Evolutionary conservation across 495 filamentous ascomycete species (phyloP).

Genomic region (Neurospora sp.): DNA sequence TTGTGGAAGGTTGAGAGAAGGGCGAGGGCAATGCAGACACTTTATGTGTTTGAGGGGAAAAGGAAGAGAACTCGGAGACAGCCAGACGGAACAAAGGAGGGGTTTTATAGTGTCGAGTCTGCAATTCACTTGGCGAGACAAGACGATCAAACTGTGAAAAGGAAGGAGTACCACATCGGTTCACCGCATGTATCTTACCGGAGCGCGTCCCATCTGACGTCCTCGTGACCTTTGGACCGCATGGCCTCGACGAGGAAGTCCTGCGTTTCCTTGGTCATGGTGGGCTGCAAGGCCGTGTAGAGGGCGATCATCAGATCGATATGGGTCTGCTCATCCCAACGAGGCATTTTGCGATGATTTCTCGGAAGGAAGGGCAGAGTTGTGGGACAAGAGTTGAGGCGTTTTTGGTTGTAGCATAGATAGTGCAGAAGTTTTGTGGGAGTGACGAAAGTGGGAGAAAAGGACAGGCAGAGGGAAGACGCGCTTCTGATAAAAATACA

Average conservation of each 20-base stretch:
- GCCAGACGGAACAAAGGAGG: background rate
- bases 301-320: slow-evolving; percentile 1
- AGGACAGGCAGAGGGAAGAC: background rate
- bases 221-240: slow-evolving; percentile 1
- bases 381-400: background rate
- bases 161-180: background rate
- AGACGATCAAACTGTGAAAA: background rate
- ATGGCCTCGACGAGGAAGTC: background rate
- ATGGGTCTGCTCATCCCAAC: slow-evolving; percentile 11
- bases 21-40: background rate
- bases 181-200: slow-evolving; percentile 7
- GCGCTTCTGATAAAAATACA: background rate
- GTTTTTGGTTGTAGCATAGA: background rate
- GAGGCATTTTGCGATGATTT: background rate
- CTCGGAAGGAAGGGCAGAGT: background rate
- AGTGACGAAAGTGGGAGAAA: background rate
- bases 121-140: background rate
- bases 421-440: background rate
- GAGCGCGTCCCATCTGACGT: slow-evolving; percentile 8
- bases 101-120: background rate
- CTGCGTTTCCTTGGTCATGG: background rate
- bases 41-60: background rate
- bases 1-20: background rate
- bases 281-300: background rate
- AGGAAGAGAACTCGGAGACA: background rate